Conservation (phyloP, 805 yeast species). For the Hanseniaspora guilliermondii region DNA sequence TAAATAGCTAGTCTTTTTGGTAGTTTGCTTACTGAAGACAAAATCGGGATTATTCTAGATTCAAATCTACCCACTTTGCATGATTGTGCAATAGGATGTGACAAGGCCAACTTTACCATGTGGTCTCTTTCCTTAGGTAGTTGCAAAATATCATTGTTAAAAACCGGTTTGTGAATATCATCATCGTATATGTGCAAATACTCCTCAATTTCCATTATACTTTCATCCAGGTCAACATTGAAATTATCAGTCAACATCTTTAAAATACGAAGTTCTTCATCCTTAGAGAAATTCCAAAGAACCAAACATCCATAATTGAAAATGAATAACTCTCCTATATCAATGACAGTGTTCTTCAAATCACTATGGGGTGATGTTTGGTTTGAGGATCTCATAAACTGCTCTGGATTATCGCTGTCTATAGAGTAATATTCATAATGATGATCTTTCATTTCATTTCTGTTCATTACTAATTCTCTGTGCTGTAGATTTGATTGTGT, state of each 20-base stretch:
- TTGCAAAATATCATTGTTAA: constrained; percentile 89
- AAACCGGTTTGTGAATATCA: constrained; percentile 53
- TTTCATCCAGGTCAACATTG: constrained; percentile 47
- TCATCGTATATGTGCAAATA: constrained; percentile 40
- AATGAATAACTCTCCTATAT: constrained; percentile 76
- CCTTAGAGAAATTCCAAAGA: constrained; percentile 90
- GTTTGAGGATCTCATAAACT: background rate
- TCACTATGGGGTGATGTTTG: constrained; percentile 7
- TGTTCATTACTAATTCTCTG: constrained; percentile 44
- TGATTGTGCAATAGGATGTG: constrained; percentile 94
- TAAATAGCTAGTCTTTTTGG: constrained; percentile 85
- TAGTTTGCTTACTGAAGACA: constrained; percentile 73
- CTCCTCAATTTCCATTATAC: constrained; percentile 82
- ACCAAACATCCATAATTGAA: constrained; percentile 93
- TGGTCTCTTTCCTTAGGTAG: constrained; percentile 74
- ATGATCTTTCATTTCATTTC: constrained; percentile 77
- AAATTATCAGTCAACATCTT: constrained; percentile 31
- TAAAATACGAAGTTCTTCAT: constrained; percentile 81
- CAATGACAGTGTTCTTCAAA: constrained; percentile 17
- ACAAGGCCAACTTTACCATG: constrained; percentile 78
- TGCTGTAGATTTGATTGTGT: constrained; percentile 42
- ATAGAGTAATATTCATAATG: constrained; percentile 74
- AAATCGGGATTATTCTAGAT: constrained; percentile 72
- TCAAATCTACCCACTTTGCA: constrained; percentile 86
- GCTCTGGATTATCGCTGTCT: constrained; percentile 9